These are phyloP conservation scores for Penicillium sp. DNA, from an alignment of 2,329 filamentous ascomycete genomes.

Conservation along the genomic window DNA sequence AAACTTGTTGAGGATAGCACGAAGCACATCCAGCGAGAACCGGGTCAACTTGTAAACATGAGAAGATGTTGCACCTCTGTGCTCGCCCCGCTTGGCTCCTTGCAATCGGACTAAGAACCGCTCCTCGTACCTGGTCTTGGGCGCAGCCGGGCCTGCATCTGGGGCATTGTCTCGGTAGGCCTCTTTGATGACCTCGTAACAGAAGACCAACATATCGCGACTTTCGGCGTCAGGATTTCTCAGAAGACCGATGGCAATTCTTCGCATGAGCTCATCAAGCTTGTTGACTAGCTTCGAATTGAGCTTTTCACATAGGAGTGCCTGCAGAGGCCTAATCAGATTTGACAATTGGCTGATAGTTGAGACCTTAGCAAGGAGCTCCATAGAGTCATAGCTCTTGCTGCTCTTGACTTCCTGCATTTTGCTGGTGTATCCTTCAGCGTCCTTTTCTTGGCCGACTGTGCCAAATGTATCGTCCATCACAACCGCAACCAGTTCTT, in stretches of 20 bases:
- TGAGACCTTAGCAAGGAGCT: conserved; percentile 79
- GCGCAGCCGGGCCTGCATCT: conserved; percentile 19
- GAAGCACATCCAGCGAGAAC: conserved; percentile 83
- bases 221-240: conserved; percentile 76
- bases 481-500: conserved; percentile 74
- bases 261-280: conserved; percentile 80
- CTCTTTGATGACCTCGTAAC: conserved; percentile 88
- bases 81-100: conserved; percentile 69
- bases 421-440: conserved; percentile 88
- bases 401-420: conserved; percentile 98
- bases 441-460: conserved; percentile 92
- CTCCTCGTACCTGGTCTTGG: conserved; percentile 27
- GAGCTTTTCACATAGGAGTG: conserved; percentile 77
- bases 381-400: conserved; percentile 98
- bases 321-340: conserved; percentile 74
- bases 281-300: conserved; percentile 80
- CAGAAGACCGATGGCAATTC: conserved; percentile 77
- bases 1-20: conserved; percentile 81
- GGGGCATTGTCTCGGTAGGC: conserved; percentile 66
- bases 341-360: conserved; percentile 71
- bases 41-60: conserved; percentile 83
- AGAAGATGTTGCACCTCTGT: conserved; percentile 69
- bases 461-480: conserved; percentile 98
- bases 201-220: conserved; percentile 85
- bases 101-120: conserved; percentile 77